Base-by-base conservation (phyloP, 1,284 basidiomycete species). In the Fomitiporia mediterranea region DNA sequence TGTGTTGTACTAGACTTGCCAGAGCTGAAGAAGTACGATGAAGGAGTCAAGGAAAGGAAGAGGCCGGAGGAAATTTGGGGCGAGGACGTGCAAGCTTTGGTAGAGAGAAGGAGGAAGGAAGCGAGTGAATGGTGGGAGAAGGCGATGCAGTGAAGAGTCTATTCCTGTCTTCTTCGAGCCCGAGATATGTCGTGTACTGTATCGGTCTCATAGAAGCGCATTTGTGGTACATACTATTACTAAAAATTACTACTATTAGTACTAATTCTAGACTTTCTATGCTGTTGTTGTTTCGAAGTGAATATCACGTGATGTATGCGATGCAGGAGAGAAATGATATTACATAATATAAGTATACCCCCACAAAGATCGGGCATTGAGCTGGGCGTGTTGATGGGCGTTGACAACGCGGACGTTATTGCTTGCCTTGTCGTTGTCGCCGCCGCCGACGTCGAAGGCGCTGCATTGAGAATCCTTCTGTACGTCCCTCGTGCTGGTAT, bases 1-100 rank as follows among this genome's bases (percentile, higher is more conserved):
- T 81, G 87, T 55, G 89, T 93, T 1, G 85, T 93, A 1, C 83
- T 95, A 72, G 88, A 91, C 55, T 72, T 77, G 49, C 75, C 75
- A 46, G 91, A 96, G 53, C 88, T 85, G 0, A 83, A 84, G 62
- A 77, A 73, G 62, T 90, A 94, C 66, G 69, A 80, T 53, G 74
- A 73, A 56, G 77, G 80, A 55, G 83, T 79, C 49, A 75, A 73
- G 44, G 61, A 70, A 13, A 71, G 68, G 46, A 72, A 71, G 62
- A 62, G 56, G 8, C 78, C 82, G 0, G 72, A 69, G 53, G 79
- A 81, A 34, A 71, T 91, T 3, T 91, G 88, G 86, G 89, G 86
- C 2, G 65, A 73, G 17, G 80, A 83, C 46, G 78, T 78, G 6
- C 74, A 76, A 55, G 72, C 70, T n/a, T 66, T 84, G 1, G 83